A percentile compares a stretch with the other conserved stretches of the same genome.
These are phyloP conservation scores for Trichoderma harzianum DNA, from an alignment of 2,329 filamentous ascomycete species.

Conservation along the genomic window DNA sequence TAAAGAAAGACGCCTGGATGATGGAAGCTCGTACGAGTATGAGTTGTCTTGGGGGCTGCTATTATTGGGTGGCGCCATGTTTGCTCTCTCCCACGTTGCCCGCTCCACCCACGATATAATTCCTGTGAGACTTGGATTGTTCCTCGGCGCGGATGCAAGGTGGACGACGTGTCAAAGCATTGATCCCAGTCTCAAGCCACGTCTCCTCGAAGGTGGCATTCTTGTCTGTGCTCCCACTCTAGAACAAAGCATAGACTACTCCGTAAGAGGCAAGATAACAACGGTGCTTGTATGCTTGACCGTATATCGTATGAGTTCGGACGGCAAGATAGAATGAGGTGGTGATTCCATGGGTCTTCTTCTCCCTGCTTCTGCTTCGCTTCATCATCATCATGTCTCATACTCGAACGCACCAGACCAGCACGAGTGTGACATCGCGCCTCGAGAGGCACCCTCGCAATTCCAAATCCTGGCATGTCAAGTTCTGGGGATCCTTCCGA, in stretches of 20 bases:
- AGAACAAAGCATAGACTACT: not conserved
- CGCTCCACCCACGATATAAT: not conserved
- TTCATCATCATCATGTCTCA: not conserved
- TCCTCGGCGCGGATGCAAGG: not conserved
- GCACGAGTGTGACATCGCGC: not conserved
- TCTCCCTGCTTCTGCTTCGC: not conserved
- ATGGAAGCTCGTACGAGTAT: not conserved
- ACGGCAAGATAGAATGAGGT: not conserved
- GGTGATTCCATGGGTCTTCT: not conserved
- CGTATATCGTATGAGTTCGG: not conserved
- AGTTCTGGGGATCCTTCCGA: not conserved
- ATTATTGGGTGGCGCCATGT: not conserved
- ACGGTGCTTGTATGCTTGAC: not conserved
- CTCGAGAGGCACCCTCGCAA: not conserved
- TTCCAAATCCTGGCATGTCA: not conserved
- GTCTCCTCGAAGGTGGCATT: not conserved
- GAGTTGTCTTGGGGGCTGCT: not conserved
- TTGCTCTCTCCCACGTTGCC: slow-evolving; percentile 1
- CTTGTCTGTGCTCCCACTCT: not conserved
- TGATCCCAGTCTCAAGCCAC: not conserved
- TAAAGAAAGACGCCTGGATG: not conserved
- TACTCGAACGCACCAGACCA: not conserved
- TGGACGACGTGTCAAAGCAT: not conserved
- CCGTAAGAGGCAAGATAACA: not conserved
- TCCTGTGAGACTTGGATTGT: not conserved